Evolutionary conservation across 768 basidiomycete genomes (phyloP).

Genomic region (Hericium erinaceus): DNA sequence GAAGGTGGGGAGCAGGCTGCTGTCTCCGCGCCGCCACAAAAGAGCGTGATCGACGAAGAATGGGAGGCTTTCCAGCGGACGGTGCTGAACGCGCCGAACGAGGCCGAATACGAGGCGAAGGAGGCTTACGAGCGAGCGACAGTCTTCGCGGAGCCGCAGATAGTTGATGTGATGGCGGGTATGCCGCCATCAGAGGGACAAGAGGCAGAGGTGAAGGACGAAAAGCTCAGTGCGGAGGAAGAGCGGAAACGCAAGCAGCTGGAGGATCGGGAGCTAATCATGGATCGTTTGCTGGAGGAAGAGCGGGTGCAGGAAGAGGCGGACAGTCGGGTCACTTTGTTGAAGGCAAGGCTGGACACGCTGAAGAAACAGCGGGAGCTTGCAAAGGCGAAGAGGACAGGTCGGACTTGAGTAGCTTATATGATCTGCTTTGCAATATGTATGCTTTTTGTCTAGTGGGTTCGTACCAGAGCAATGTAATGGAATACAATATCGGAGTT

Average conservation of each 20-base stretch:
- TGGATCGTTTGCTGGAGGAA: conserved; percentile 79
- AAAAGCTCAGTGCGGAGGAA: conserved; percentile 36
- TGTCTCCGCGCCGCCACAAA: conserved; percentile 15
- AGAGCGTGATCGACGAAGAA: conserved; percentile 50
- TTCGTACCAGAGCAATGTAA: not conserved
- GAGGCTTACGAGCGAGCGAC: conserved; percentile 65
- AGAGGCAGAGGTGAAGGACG: conserved; percentile 17
- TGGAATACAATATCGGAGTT: not conserved
- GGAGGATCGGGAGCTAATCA: conserved; percentile 75
- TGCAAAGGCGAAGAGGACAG: conserved; percentile 13
- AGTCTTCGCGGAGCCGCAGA: conserved; percentile 56
- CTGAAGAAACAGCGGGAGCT: conserved; percentile 37
- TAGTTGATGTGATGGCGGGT: conserved; percentile 37
- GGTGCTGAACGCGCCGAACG: conserved; percentile 32
- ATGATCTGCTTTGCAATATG: not conserved
- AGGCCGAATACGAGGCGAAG: conserved; percentile 12
- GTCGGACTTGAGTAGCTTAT: not conserved
- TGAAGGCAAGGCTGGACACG: conserved; percentile 59
- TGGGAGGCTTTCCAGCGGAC: conserved; percentile 66
- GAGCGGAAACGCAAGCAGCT: conserved; percentile 42
- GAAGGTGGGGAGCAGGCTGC: conserved; percentile 14
- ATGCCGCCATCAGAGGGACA: conserved; percentile 31
- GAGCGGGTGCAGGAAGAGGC: conserved; percentile 85
- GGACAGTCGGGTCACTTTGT: conserved; percentile 56
- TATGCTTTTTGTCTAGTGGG: not conserved